phyloP scores from a whole-genome alignment of 805 yeast species.

The Myxozyma udenii region DNA sequence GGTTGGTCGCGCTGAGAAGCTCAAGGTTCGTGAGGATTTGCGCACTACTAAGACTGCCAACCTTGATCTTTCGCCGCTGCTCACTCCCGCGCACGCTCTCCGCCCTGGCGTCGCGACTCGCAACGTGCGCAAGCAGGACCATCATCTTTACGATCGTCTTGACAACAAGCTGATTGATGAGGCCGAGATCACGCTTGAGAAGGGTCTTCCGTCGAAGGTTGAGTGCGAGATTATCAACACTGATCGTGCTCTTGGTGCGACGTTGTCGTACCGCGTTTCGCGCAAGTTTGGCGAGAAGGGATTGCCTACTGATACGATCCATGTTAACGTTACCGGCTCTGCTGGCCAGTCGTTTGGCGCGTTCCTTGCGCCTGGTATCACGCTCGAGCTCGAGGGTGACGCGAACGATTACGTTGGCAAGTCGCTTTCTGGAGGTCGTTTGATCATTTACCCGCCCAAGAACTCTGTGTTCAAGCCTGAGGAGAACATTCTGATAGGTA shows the following conservation, averaged over 20 bases:
- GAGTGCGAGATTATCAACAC: constrained; percentile 93
- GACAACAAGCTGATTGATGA: constrained; percentile 96
- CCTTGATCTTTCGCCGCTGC: constrained; percentile 85
- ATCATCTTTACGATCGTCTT: constrained; percentile 83
- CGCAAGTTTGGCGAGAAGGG: constrained; percentile 91
- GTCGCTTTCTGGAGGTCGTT: constrained; percentile 93
- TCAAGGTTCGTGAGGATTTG: constrained; percentile 77
- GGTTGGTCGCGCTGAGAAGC: constrained; percentile 95
- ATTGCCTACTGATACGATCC: constrained; percentile 92
- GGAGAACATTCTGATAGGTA: constrained; percentile 94
- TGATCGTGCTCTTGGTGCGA: constrained; percentile 94
- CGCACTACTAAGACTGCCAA: constrained; percentile 87
- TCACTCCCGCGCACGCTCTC: constrained; percentile 94
- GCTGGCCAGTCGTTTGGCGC: constrained; percentile 99
- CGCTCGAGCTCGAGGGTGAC: constrained; percentile 94
- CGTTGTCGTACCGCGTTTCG: constrained; percentile 88
- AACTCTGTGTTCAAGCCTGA: constrained; percentile 83
- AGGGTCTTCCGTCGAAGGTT: constrained; percentile 93
- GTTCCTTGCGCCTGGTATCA: constrained; percentile 91
- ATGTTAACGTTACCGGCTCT: constrained; percentile 83
- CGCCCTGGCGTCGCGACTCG: constrained; percentile 96
- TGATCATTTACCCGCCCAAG: constrained; percentile 88
- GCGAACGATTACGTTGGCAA: constrained; percentile 97
- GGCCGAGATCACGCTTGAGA: constrained; percentile 89
- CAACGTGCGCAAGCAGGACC: constrained; percentile 90